Conservation (phyloP, 345 rosid species). For the Bruguiera sexangula region DNA sequence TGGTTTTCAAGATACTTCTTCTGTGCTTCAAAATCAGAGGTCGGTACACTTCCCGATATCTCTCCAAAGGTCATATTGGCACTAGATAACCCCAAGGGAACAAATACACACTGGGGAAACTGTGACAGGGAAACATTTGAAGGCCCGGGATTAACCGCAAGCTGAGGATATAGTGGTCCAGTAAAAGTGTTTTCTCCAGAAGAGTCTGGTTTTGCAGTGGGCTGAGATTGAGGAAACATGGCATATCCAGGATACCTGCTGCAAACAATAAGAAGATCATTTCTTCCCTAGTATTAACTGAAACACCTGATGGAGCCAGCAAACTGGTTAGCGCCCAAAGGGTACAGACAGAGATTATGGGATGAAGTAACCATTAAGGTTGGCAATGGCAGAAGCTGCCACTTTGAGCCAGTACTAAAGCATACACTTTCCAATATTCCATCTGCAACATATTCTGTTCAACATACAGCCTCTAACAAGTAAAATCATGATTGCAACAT, state of each 20-base stretch:
- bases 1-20: constrained; percentile 51
- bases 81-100: constrained; percentile 40
- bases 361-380: neutral
- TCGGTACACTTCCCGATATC: constrained; percentile 18
- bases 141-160: constrained; percentile 28
- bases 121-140: constrained; percentile 31
- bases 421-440: neutral
- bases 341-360: neutral
- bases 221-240: constrained; percentile 31
- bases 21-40: constrained; percentile 50
- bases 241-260: constrained; percentile 62
- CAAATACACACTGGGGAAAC: constrained; percentile 31
- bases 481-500: too few relatives aligned
- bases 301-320: neutral
- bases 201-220: constrained; percentile 23
- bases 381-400: neutral
- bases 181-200: constrained; percentile 27
- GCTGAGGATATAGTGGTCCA: constrained; percentile 29
- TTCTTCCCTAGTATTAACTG: neutral
- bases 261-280: neutral
- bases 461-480: neutral
- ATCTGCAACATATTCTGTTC: neutral
- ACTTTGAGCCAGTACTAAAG: neutral
- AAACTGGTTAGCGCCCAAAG: neutral
- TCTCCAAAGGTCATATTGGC: constrained; percentile 27